phyloP scores from a whole-genome alignment of 2,329 filamentous ascomycete species.

The Cordyceps javanica region DNA sequence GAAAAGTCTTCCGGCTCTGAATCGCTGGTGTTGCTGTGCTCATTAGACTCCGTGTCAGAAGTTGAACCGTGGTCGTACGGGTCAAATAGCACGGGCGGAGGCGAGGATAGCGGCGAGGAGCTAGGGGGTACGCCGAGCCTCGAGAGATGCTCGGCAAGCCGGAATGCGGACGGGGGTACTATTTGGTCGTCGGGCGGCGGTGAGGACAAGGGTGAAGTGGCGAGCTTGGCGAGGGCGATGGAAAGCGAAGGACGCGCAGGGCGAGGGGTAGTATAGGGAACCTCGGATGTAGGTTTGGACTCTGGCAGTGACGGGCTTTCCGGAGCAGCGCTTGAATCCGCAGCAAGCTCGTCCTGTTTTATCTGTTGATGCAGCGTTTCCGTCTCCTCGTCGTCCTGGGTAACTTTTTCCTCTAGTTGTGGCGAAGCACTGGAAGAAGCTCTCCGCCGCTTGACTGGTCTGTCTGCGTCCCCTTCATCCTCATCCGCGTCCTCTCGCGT shows the following conservation, averaged over 20 bases:
- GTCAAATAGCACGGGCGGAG: constrained; percentile 47
- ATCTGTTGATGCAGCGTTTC: not conserved
- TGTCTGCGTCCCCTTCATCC: not conserved
- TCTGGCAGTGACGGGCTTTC: constrained; percentile 9
- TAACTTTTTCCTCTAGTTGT: not conserved
- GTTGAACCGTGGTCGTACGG: constrained; percentile 36
- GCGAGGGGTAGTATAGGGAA: constrained; percentile 14
- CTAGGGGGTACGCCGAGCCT: constrained; percentile 23
- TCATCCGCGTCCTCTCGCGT: constrained; percentile 21
- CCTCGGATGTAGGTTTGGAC: constrained; percentile 11
- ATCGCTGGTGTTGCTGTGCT: constrained; percentile 32
- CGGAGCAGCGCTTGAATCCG: not conserved
- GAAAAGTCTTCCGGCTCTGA: constrained; percentile 42
- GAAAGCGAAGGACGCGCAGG: constrained; percentile 14
- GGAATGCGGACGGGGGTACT: constrained; percentile 21
- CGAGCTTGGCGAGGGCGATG: constrained; percentile 18
- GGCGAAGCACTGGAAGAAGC: not conserved
- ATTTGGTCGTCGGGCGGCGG: constrained; percentile 28
- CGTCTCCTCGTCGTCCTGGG: not conserved
- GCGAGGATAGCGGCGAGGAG: constrained; percentile 54
- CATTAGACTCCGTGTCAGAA: constrained; percentile 30
- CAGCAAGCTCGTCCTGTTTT: not conserved
- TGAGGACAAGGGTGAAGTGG: constrained; percentile 33
- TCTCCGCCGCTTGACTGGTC: constrained; percentile 14
- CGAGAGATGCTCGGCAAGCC: constrained; percentile 17